Base-by-base conservation (phyloP, 768 basidiomycete species). In the Macrolepiota fuliginosa region DNA sequence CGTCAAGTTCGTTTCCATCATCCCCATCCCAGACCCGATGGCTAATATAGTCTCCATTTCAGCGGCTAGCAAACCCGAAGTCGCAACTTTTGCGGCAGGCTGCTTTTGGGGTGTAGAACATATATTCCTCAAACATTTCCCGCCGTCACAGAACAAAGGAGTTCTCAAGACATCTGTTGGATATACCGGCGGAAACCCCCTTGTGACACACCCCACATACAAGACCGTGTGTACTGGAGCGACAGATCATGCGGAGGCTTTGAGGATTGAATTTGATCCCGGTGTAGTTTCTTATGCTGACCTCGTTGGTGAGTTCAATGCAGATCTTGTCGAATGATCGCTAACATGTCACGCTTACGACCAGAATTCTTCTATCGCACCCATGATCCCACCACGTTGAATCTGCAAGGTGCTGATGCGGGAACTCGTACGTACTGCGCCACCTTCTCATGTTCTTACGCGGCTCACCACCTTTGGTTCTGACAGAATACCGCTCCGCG, bases 301-400 rank as follows among this genome's bases (percentile, higher is more conserved):
- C 71, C 86, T 98, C 36, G 92, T 96, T 36, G 91, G 91, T 89
- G 71, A 65, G 90, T 83, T 2, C 3, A 17, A 29, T 12, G n/a
- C 22, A 39, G 24, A 47, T 32, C 40, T 25, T 10, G 25, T 61
- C 17, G 58, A 32, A 49, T 51, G 25, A 56, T 40, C 10, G 9
- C 45, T n/a, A 57, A 46, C 29, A 15, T 13, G 22, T 49, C 36
- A 36, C 17, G 15, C 49, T 7, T 40, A 3, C 47, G 12, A 27
- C 47, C 25, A 89, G 94, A 96, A 74, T 96, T 95, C 79, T 96
- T 96, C 76, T 96, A 94, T 73, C 84, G 96, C 50, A 93, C 92
- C 0, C 96, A 98, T 68, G 95, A 97, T 66, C 93, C 96, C 2
- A 96, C 94, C 45, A 91, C 92, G 0, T 69, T 81, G 58, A 88